These are phyloP conservation scores for Botryotinia narcissicola DNA, from an alignment of 2,329 filamentous ascomycete species.

Conservation along the genomic window DNA sequence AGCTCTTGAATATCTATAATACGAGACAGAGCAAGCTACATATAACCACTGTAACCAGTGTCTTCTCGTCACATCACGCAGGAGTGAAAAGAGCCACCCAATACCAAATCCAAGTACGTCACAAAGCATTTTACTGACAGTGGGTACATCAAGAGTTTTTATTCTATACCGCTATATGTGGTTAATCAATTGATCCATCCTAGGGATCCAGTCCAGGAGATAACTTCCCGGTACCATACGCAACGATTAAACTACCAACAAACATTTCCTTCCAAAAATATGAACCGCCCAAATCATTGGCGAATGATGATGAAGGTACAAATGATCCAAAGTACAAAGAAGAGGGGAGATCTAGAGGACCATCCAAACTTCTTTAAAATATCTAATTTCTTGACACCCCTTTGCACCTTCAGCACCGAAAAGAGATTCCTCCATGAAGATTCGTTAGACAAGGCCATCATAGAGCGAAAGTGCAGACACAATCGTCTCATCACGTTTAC, in stretches of 20 bases:
- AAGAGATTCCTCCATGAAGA: constrained; percentile 2
- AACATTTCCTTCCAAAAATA: constrained; percentile 15
- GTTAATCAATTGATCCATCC: constrained; percentile 16
- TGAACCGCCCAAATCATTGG: constrained; percentile 13
- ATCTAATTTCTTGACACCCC: constrained; percentile 14
- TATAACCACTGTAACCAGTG: not conserved
- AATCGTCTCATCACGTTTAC: constrained; percentile 98
- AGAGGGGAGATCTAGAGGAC: constrained; percentile 2
- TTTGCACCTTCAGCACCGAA: constrained; percentile 9
- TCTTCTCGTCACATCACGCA: not conserved
- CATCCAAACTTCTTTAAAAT: constrained; percentile 2
- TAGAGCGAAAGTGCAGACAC: constrained; percentile 95
- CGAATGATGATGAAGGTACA: constrained; percentile 12
- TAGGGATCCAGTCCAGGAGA: constrained; percentile 18
- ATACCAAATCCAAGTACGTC: not conserved
- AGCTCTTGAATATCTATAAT: not conserved
- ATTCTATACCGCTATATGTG: constrained; percentile 10
- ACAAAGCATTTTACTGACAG: not conserved
- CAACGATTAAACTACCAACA: constrained; percentile 20
- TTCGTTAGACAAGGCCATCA: constrained; percentile 79
- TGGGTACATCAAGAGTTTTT: constrained; percentile 1
- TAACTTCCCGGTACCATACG: constrained; percentile 10
- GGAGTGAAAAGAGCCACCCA: too few species aligned
- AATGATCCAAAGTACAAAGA: constrained; percentile 18
- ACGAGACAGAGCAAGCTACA: not conserved